Evolutionary conservation across 1,284 basidiomycete genomes (phyloP), one percentile per base, ranked within the genome.

Genomic region (Chalciporus sp.): DNA sequence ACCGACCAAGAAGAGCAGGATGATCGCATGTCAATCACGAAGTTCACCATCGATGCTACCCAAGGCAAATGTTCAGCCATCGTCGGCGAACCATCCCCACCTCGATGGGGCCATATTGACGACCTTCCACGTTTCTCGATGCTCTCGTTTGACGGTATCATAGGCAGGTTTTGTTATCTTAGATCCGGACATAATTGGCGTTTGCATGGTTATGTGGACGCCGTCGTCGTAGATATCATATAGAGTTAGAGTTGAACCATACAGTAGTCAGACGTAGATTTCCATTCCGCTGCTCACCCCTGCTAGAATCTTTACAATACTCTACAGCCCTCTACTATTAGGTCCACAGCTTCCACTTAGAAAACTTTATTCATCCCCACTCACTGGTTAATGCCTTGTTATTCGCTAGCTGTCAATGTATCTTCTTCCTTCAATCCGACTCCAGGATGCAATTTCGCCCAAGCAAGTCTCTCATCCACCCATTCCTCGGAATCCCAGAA

Each of bases 111-210:
- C 4, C 7, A 26, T 0, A 8, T 9, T 6, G 44, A 55, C 7
- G 50, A 20, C 7, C 11, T 10, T 7, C 45, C 28, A 4, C 39
- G 28, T 17, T 46, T 45, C 23, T 56, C 45, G 28, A 17, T 10
- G n/a, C 23, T 50, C n/a, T 59, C 53, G 19, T 59, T 57, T 9
- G 42, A 56, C 11, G 57, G 52, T 8, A 17, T 56, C 20, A 7
- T 42, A 2, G 57, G 56, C n/a, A 35, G 31, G 39, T 56, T 44
- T 8, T 57, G 52, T 41, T 57, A 55, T 35, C 16, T 48, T 10
- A 37, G n/a, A 27, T 17, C 14, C 7, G 31, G 26, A 8, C 33
- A 19, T 31, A 16, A 55, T 44, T 20, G 33, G 44, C 55, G 28
- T 31, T 35, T 35, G 14, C 23, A 31, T 7, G 45, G 41, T 3